These are phyloP conservation scores for Microcyclospora pomicola DNA, from an alignment of 2,329 filamentous ascomycete species.

Conservation along the genomic window DNA sequence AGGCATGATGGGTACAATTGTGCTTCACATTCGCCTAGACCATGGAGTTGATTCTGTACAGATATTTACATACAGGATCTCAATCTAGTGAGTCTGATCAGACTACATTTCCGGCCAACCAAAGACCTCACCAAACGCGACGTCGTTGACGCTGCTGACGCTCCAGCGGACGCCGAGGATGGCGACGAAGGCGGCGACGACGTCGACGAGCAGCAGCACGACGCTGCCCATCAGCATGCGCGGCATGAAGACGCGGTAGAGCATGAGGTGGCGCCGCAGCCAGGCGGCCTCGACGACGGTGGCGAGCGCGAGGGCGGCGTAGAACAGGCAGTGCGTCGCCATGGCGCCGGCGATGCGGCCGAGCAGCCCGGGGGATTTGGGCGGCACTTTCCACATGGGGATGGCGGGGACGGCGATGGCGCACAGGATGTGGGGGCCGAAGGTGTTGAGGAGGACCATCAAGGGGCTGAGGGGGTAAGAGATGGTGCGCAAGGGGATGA, in stretches of 20 bases:
- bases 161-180: conserved; percentile 63
- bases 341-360: conserved; percentile 57
- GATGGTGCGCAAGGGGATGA: conserved; percentile 71
- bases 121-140: too few relatives aligned
- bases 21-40: too few relatives aligned
- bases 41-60: too few relatives aligned
- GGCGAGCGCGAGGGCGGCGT: conserved; percentile 66
- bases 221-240: conserved; percentile 72
- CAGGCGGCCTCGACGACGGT: conserved; percentile 86
- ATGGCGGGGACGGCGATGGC: conserved; percentile 66
- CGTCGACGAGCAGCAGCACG: conserved; percentile 61
- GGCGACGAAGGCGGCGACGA: conserved; percentile 57
- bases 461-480: conserved; percentile 83
- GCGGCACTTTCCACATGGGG: conserved; percentile 77
- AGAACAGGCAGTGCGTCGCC: conserved; percentile 66
- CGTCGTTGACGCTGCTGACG: conserved; percentile 63
- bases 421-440: conserved; percentile 75
- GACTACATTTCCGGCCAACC: conserved; percentile 51
- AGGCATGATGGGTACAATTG: too few relatives aligned
- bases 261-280: conserved; percentile 83
- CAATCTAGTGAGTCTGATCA: too few relatives aligned
- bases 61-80: too few relatives aligned
- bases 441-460: conserved; percentile 71
- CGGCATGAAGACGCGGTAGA: conserved; percentile 86
- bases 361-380: conserved; percentile 50